These are phyloP conservation scores for Rhizophagus prolifer DNA, from an alignment of 192 early-diverging fungal species.

Conservation along the genomic window DNA sequence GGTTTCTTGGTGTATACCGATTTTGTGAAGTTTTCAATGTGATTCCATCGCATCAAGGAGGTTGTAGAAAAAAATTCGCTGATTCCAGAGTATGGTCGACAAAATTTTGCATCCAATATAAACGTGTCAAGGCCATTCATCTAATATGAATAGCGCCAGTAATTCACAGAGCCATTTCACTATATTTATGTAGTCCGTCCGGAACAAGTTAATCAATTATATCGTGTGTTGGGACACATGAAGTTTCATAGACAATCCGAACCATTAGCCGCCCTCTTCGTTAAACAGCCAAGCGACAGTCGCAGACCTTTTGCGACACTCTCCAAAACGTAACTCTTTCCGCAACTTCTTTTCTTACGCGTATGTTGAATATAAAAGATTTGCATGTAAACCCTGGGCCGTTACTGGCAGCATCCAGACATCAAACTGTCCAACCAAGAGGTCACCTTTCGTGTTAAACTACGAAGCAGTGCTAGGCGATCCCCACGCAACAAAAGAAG, in stretches of 20 bases:
- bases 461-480: constrained; percentile 11
- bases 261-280: neutral
- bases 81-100: constrained; percentile 22
- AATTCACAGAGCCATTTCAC: neutral
- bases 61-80: constrained; percentile 21
- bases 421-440: constrained; percentile 21
- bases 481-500: constrained; percentile 28
- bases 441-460: constrained; percentile 6
- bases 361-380: constrained; percentile 21
- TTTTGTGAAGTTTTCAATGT: constrained; percentile 12
- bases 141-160: neutral
- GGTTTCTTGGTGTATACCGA: neutral
- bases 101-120: neutral
- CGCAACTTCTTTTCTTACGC: constrained; percentile 6
- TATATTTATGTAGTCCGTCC: neutral
- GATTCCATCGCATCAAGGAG: neutral
- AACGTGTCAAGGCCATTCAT: neutral
- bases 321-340: constrained; percentile 12
- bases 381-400: constrained; percentile 22
- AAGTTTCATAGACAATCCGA: constrained; percentile 12
- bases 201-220: constrained; percentile 1
- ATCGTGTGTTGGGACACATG: constrained; percentile 8
- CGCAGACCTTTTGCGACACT: neutral
- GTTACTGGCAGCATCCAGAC: too few species aligned
- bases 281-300: constrained; percentile 9